Base-by-base conservation (phyloP, 441 rosid genomes). In the Aquilaria agallochum region DNA sequence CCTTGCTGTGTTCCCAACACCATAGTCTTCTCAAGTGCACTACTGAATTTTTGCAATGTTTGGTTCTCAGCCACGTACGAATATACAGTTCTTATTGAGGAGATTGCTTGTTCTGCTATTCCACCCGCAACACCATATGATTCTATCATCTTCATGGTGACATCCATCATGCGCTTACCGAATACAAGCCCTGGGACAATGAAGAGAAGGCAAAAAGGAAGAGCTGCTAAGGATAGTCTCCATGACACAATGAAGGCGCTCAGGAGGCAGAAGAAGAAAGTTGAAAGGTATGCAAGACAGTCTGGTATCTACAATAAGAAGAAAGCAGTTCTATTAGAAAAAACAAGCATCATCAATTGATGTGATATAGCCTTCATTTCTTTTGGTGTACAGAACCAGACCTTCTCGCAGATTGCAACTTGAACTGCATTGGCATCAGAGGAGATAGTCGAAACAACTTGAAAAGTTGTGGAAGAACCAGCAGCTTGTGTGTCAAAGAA, bases 361-460 rank as follows among this genome's bases (percentile, higher is more conserved):
- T 5, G 6, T 36, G 42, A 36, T 36, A 36, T 36, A 36, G 7
- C 7, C 31, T 12, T 44, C n/a, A 40, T 42, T 15, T 42, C 48
- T 9, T 33, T 36, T 8, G 3, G 27, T 14, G 7, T 50, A 4
- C 48, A 15, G 20, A 36, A 61, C 5, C 48, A 11, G 11, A 87
- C 90, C 90, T 84, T 87, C 31, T 81, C 89, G 34, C 87, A 77
- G 44, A 87, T 78, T 60, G 87, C 84, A 59, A 81, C 94, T 81
- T 87, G 90, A 63, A 87, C 80, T 36, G 85, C 60, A 77, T 74
- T 87, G 69, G 94, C 83, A 73, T 87, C 90, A 3, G 71, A 72
- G 7, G 94, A 84, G 63, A 87, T 78, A n/a, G 85, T 79, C 11
- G 85, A 76, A 58, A 87, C 85, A 50, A 87, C 89, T 79, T 81